Evolutionary conservation across 1,284 basidiomycete species (phyloP), one percentile per base, ranked within the genome.

Genomic region (Apiotrichum akiyoshidainum): DNA sequence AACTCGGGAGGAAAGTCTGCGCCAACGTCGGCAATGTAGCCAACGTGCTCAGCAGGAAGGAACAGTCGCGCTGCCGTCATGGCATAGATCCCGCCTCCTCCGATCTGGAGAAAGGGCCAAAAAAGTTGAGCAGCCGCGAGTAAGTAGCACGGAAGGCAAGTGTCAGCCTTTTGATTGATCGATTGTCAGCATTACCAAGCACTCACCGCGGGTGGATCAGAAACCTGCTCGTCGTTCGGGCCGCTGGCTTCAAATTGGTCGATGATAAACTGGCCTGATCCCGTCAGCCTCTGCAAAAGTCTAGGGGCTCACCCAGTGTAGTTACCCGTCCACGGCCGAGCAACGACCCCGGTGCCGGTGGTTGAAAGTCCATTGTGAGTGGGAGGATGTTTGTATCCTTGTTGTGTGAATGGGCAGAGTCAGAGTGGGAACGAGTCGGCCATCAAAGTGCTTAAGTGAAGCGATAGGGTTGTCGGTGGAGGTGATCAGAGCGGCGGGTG

Each of bases 1-100:
- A 91, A 83, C 17, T 80, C 64, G 1, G 68, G 56, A 12, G 88
- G 86, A 72, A 93, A 94, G 74, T 96, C 92, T 41, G 77, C 59
- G 5, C 93, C 93, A 70, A 81, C 81, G 77, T 97, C 92, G 46
- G 95, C 79, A 59, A 97, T 83, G 86, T 94, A 89, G 17, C 87
- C 88, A 35, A 92, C 75, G 48, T 82, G 72, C 11, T 80, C 66
- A 1, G 75, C 54, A 1, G 74, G 63, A 9, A 69, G 62, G 64
- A 76, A 76, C 44, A 60, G 19, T 11, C 52, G 50, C 11, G 57
- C 56, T 2, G 55, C 52, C 2, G 49, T 42, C n/a, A 48, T 52
- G 1, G 63, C 63, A 90, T 71, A 93, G 10, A 81, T 89, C 1
- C 93, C 93, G 8, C 90, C 93, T 0, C 93, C 93, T 35, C 93